phyloP scores from a whole-genome alignment of 768 basidiomycete species.

The Suillus decipiens region DNA sequence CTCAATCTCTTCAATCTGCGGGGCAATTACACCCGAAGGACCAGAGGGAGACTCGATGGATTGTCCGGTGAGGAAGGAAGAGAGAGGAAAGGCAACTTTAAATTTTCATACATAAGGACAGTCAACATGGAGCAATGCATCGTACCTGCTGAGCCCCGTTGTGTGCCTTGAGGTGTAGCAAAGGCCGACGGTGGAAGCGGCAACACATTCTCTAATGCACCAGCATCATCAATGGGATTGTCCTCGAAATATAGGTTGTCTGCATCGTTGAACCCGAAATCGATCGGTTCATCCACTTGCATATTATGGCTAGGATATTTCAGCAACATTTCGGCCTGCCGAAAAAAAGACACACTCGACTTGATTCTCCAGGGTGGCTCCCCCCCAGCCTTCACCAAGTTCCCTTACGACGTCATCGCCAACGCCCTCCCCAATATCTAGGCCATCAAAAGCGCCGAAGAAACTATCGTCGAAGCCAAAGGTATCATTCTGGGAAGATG shows the following conservation, averaged over 20 bases:
- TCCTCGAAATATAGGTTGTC: slow-evolving; percentile 8
- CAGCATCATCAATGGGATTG: neutral
- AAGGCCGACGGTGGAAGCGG: neutral
- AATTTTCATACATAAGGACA: neutral
- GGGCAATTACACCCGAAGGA: neutral
- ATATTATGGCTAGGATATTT: neutral
- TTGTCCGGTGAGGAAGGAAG: slow-evolving; percentile 11
- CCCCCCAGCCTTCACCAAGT: slow-evolving; percentile 72
- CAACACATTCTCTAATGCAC: neutral
- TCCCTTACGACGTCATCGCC: slow-evolving; percentile 78
- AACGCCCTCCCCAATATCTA: slow-evolving; percentile 59
- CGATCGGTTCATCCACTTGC: slow-evolving; percentile 15
- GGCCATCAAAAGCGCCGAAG: slow-evolving; percentile 51
- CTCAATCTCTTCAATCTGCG: neutral
- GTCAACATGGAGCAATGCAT: neutral
- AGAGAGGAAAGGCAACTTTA: slow-evolving; percentile 12
- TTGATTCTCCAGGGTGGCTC: slow-evolving; percentile 28
- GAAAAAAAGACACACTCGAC: slow-evolving; percentile 19
- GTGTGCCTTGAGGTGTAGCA: slow-evolving; percentile 3
- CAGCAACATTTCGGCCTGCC: neutral
- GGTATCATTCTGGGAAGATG: slow-evolving; percentile 57
- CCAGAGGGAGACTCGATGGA: slow-evolving; percentile 4
- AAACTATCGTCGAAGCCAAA: slow-evolving; percentile 57
- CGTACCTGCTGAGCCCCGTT: neutral
- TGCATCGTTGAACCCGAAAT: slow-evolving; percentile 13